A percentile compares a stretch with the other conserved stretches of the same genome.
Evolutionary conservation across 2,329 filamentous ascomycete species (phyloP).

Genomic region (Cucurbitaria berberidis): DNA sequence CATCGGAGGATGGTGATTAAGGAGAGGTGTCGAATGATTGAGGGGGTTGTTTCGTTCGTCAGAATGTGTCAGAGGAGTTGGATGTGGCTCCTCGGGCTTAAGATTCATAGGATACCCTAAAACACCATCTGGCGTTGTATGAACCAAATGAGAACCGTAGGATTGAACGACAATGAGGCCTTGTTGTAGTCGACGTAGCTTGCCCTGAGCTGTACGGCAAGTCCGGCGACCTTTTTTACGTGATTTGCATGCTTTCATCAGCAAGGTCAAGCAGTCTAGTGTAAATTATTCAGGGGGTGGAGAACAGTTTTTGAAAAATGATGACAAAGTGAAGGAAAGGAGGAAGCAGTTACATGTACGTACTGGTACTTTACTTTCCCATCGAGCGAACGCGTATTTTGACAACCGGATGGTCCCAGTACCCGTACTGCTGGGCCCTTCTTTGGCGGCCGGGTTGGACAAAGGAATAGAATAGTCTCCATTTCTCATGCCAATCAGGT

Average conservation of each 20-base stretch:
- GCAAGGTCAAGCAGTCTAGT: not conserved
- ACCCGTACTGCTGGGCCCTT: not conserved
- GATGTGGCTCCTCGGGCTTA: not conserved
- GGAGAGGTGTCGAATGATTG: not conserved
- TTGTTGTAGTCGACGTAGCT: too few species aligned
- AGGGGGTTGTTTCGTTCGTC: not conserved
- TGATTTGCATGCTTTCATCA: not conserved
- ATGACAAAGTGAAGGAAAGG: too few species aligned
- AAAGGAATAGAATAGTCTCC: not conserved
- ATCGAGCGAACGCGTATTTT: not conserved
- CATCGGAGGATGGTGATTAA: not conserved
- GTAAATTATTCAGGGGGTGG: too few species aligned
- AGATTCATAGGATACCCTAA: not conserved
- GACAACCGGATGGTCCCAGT: not conserved
- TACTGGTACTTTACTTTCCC: not conserved
- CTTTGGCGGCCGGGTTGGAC: too few species aligned
- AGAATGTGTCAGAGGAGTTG: not conserved
- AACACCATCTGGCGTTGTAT: not conserved
- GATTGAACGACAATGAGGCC: not conserved
- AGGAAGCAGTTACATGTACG: too few species aligned
- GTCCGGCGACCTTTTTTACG: not conserved
- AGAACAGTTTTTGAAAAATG: too few species aligned
- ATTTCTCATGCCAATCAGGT: not conserved
- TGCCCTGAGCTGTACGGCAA: not conserved
- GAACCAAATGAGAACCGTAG: not conserved